Percentiles rank a stretch among this genome's conserved stretches.
These are phyloP conservation scores for Nigrograna mackinnonii DNA, from an alignment of 2,329 filamentous ascomycete genomes.

Conservation along the genomic window DNA sequence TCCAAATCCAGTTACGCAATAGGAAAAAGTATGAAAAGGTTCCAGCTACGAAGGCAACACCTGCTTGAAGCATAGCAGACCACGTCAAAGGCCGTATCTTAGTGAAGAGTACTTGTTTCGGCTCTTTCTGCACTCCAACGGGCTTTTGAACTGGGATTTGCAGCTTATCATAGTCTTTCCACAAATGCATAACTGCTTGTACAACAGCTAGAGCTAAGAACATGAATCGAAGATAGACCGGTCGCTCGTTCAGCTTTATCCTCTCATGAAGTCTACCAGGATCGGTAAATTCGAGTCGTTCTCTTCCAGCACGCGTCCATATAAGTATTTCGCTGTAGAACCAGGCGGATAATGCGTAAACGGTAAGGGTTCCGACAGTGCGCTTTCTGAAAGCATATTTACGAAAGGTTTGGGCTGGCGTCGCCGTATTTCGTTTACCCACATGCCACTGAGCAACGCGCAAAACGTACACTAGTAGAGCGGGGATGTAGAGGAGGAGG, in stretches of 20 bases:
- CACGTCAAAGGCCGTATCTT: conserved; percentile 16
- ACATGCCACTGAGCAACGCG: conserved; percentile 81
- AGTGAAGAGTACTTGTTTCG: conserved; percentile 12
- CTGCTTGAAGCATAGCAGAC: conserved; percentile 31
- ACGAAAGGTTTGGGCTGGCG: conserved; percentile 66
- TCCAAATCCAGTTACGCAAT: conserved; percentile 33
- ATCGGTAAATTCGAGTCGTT: conserved; percentile 74
- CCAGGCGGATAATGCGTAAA: conserved; percentile 78
- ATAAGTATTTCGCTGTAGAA: conserved; percentile 82
- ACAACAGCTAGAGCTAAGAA: conserved; percentile 69
- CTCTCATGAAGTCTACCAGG: conserved; percentile 69
- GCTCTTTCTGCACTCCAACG: conserved; percentile 18
- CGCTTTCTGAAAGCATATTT: conserved; percentile 61
- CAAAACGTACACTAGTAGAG: conserved; percentile 78
- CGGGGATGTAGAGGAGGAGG: conserved; percentile 73
- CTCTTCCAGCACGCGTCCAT: conserved; percentile 64
- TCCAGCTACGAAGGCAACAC: conserved; percentile 51
- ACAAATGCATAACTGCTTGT: conserved; percentile 73
- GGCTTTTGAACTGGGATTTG: conserved; percentile 45
- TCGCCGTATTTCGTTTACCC: conserved; percentile 65
- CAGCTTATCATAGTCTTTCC: conserved; percentile 73
- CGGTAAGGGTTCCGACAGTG: conserved; percentile 71
- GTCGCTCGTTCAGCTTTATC: conserved; percentile 80
- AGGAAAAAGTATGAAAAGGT: conserved; percentile 30
- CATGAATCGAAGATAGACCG: conserved; percentile 76